phyloP scores from a whole-genome alignment of 495 filamentous ascomycete species.

The Annulohypoxylon maeteangense region DNA sequence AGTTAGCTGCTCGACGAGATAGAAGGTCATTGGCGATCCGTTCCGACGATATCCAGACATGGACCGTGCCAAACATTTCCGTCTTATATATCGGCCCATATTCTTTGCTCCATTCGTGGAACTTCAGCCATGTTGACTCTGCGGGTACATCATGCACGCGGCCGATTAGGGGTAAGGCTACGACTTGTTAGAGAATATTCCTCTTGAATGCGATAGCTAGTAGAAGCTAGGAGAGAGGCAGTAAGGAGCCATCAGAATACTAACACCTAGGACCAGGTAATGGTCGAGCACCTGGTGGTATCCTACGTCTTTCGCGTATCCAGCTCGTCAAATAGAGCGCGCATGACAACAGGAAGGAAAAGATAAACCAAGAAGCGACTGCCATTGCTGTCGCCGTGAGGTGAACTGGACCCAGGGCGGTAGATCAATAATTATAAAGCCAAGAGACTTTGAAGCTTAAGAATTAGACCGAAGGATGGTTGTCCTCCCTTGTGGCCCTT shows the following conservation, averaged over 20 bases:
- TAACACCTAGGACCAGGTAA: conserved; percentile 50
- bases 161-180: conserved; percentile 64
- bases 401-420: neutral
- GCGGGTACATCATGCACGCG: conserved; percentile 67
- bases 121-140: conserved; percentile 64
- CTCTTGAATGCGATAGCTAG: neutral
- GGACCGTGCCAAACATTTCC: conserved; percentile 64
- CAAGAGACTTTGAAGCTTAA: conserved; percentile 17
- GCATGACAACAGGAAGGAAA: conserved; percentile 27
- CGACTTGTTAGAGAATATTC: neutral
- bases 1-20: conserved; percentile 66
- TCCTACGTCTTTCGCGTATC: conserved; percentile 14
- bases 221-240: neutral
- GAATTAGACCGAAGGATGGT: neutral
- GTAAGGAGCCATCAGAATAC: conserved; percentile 13
- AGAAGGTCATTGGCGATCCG: conserved; percentile 68
- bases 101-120: conserved; percentile 69
- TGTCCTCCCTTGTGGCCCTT: conserved; percentile 13
- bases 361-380: conserved; percentile 21
- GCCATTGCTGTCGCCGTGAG: conserved; percentile 33
- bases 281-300: conserved; percentile 41
- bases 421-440: conserved; percentile 2
- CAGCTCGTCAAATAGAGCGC: conserved; percentile 34
- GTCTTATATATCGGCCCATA: conserved; percentile 73
- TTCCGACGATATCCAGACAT: conserved; percentile 70